Evolutionary conservation across 805 yeast genomes (phyloP).

Genomic region (Yarrowia sp.): DNA sequence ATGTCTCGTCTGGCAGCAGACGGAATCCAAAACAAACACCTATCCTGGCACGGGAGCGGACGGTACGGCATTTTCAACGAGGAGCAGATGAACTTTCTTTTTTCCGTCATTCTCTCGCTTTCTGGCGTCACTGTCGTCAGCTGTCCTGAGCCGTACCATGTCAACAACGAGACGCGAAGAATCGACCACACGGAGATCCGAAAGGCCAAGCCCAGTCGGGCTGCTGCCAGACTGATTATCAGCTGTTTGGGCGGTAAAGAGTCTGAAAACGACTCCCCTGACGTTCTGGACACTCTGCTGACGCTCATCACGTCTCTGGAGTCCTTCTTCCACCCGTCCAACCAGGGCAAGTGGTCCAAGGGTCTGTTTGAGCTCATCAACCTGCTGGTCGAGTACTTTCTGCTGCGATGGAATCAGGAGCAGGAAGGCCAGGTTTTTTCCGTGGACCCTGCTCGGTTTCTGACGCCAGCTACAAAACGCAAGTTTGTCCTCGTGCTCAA

Average conservation of each 20-base stretch:
- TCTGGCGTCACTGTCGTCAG: conserved; percentile 46
- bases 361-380: conserved; percentile 63
- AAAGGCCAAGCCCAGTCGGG: conserved; percentile 34
- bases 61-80: conserved; percentile 61
- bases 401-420: conserved; percentile 40
- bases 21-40: conserved; percentile 36
- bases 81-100: conserved; percentile 56
- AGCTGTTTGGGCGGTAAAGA: conserved; percentile 56
- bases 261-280: conserved; percentile 33
- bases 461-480: conserved; percentile 34
- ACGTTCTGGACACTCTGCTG: conserved; percentile 49
- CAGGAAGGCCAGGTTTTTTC: conserved; percentile 34
- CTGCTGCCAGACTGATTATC: conserved; percentile 53
- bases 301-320: conserved; percentile 64
- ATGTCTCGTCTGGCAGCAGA: conserved; percentile 55
- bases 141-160: conserved; percentile 9
- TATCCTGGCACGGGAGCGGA: conserved; percentile 39
- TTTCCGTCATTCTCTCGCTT: conserved; percentile 45
- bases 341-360: conserved; percentile 82
- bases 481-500: conserved; percentile 52
- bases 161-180: conserved; percentile 6
- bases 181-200: conserved; percentile 1
- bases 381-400: conserved; percentile 46
- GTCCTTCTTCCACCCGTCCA: conserved; percentile 89
- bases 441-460: conserved; percentile 31